Conservation (phyloP, 1,284 basidiomycete genomes). For the Puccinia horiana region DNA sequence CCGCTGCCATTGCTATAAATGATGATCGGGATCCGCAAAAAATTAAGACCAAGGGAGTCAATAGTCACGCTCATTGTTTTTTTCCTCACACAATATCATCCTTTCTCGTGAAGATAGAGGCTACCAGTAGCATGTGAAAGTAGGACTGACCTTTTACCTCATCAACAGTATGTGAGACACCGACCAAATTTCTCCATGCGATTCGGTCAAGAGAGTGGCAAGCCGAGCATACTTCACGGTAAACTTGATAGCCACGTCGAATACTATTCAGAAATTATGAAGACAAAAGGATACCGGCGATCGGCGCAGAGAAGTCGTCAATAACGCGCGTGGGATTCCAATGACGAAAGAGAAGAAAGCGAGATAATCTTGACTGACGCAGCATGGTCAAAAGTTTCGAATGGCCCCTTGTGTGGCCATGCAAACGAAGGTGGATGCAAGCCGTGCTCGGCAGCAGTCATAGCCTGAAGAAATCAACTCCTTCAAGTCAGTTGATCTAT, state of each 20-base stretch:
- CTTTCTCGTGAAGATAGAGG: neutral
- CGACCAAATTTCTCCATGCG: conserved; percentile 99
- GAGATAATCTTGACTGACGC: conserved; percentile 54
- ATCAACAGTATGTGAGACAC: conserved; percentile 92
- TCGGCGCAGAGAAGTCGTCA: neutral
- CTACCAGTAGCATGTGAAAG: neutral
- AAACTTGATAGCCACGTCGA: conserved; percentile 96
- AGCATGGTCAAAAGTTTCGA: conserved; percentile 94
- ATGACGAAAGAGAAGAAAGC: conserved; percentile 15
- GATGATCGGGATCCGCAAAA: neutral
- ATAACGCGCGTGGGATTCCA: neutral
- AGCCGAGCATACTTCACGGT: conserved; percentile 97
- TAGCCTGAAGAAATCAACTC: conserved; percentile 66
- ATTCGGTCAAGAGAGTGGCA: conserved; percentile 99
- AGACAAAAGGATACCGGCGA: neutral
- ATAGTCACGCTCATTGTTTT: neutral
- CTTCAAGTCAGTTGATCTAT: neutral
- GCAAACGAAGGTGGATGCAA: conserved; percentile 86
- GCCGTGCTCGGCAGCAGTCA: conserved; percentile 87
- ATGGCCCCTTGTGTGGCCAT: conserved; percentile 82
- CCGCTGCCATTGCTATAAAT: conserved; percentile 78
- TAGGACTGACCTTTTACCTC: conserved; percentile 68
- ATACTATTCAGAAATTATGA: conserved; percentile 66
- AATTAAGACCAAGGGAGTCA: neutral
- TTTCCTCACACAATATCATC: neutral